Percentiles rank a stretch among this genome's conserved stretches.
Conservation (phyloP, 129 eudicot genomes). For the Logfia minima region DNA sequence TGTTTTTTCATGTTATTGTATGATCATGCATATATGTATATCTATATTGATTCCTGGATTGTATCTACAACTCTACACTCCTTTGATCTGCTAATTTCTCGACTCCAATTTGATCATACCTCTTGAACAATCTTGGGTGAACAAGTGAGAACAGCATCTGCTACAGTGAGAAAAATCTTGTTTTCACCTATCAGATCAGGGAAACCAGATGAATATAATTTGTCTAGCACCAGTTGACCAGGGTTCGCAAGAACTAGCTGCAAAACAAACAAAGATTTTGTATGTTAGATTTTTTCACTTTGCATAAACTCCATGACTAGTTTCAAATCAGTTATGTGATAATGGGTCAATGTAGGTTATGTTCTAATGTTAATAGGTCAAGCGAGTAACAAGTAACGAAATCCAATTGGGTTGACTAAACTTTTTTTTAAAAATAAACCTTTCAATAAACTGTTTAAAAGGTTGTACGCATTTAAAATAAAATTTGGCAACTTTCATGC, state of each 20-base stretch:
- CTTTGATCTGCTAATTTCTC: background rate
- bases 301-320: background rate
- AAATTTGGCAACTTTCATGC: background rate
- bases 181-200: slow-evolving; percentile 57
- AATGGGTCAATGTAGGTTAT: background rate
- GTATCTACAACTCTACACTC: slow-evolving; percentile 23
- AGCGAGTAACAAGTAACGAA: background rate
- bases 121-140: slow-evolving; percentile 48
- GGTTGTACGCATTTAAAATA: background rate
- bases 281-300: background rate
- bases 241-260: slow-evolving; percentile 84
- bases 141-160: slow-evolving; percentile 60
- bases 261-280: background rate
- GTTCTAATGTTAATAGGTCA: background rate
- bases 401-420: no score
- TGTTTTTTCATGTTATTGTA: slow-evolving; percentile 2
- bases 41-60: slow-evolving; percentile 3
- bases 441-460: background rate
- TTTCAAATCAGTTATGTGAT: background rate
- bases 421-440: no score
- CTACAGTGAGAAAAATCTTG: slow-evolving; percentile 65
- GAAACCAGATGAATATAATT: slow-evolving; percentile 61
- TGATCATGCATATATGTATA: background rate
- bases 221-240: slow-evolving; percentile 61
- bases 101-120: slow-evolving; percentile 3